Conservation (phyloP, 2,329 filamentous ascomycete species). For the Raffaelea arxii region DNA sequence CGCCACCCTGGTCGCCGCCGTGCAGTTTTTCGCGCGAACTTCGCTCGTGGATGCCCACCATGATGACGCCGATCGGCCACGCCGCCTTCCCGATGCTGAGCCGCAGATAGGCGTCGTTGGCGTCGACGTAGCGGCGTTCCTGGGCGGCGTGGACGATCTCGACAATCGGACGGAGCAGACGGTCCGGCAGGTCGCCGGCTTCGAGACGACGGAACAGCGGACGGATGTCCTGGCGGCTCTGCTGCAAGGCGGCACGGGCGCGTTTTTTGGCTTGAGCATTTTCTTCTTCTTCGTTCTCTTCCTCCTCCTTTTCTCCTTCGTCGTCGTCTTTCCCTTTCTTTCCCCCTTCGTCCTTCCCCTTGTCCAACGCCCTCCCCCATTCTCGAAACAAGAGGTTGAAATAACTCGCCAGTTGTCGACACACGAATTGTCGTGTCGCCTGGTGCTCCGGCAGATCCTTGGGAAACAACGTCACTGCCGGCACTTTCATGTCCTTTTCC, state of each 20-base stretch:
- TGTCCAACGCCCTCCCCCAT: constrained; percentile 69
- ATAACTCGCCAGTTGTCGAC: constrained; percentile 83
- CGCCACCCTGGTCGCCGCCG: constrained; percentile 78
- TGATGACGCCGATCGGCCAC: constrained; percentile 98
- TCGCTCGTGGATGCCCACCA: constrained; percentile 98
- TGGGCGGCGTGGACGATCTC: constrained; percentile 91
- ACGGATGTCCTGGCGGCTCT: constrained; percentile 77
- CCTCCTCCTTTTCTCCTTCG: no score
- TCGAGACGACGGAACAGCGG: constrained; percentile 89
- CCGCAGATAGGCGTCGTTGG: constrained; percentile 88
- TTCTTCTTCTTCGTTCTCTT: no score
- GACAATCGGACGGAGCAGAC: constrained; percentile 70
- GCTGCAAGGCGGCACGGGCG: constrained; percentile 76
- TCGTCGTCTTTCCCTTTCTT: constrained; percentile 34
- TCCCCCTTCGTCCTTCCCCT: constrained; percentile 34
- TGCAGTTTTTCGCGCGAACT: constrained; percentile 93
- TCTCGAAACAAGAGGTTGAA: constrained; percentile 92
- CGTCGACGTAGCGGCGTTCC: constrained; percentile 84
- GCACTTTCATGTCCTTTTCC: constrained; percentile 83
- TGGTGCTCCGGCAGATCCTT: constrained; percentile 47
- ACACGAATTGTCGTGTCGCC: constrained; percentile 61
- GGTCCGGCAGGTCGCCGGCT: constrained; percentile 66
- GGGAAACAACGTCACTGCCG: constrained; percentile 34
- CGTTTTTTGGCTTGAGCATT: no score
- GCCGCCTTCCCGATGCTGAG: constrained; percentile 93